A percentile compares a stretch with the other conserved stretches of the same genome.
Conservation (phyloP, 805 yeast species). For the Candida nemodendra region DNA sequence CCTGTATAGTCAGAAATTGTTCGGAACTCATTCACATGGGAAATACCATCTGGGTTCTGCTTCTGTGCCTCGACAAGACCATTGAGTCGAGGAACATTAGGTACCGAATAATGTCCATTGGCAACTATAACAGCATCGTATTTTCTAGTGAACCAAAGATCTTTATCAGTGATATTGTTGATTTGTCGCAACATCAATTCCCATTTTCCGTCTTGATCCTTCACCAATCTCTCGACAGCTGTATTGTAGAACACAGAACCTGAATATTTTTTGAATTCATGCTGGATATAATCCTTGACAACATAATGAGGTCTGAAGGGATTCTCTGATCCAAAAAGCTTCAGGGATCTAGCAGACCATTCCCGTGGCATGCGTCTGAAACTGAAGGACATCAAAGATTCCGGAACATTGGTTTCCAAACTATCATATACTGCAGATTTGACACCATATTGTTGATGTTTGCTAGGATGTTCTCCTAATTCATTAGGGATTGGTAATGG, state of each 20-base stretch:
- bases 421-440: neutral
- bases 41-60: neutral
- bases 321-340: neutral
- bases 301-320: slow-evolving; percentile 3
- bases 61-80: neutral
- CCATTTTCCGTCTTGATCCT: neutral
- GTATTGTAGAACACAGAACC: neutral
- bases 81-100: neutral
- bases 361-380: neutral
- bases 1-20: neutral
- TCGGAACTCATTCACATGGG: neutral
- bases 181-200: neutral
- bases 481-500: neutral
- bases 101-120: neutral
- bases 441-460: neutral
- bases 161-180: neutral
- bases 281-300: slow-evolving; percentile 1
- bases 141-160: neutral
- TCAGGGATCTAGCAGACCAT: neutral
- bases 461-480: neutral
- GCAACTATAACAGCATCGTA: neutral
- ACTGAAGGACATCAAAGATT: slow-evolving; percentile 1
- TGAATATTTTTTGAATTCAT: neutral
- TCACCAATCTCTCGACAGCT: neutral
- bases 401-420: slow-evolving; percentile 2